Evolutionary conservation across 768 basidiomycete genomes (phyloP), one percentile per base, ranked within the genome.

Genomic region (Panaeolus cyanescens): DNA sequence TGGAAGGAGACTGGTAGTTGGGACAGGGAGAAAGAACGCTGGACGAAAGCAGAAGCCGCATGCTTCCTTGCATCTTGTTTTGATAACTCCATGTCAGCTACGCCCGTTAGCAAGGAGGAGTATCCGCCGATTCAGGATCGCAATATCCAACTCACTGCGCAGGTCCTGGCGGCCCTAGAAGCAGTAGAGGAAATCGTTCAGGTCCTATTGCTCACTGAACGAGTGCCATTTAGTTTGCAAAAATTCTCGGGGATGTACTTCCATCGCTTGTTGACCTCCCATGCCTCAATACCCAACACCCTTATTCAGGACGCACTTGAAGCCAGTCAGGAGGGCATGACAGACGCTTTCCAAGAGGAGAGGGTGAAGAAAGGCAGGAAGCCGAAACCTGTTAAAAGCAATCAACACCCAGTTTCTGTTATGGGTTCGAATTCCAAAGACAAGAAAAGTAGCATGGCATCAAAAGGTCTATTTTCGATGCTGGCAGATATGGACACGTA

Each of bases 121-220:
- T 62, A 62, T 0, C 79, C 83, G 5, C 76, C 79, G 0, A 74
- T 88, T 22, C 70, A 73, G 19, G 85, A 90, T 68, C 79, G 90
- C 5, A 83, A 86, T 66, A 74, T 92, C 40, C 91, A 92, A 65
- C 79, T 93, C 15, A 76, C 79, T 55, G 89, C 90, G 0, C 91
- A 94, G 65, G 68, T 83, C 12, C 72, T 86, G 3, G 79, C 81
- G 68, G 82, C 89, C 4, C 66, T 87, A 5, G 88, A 91, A 61
- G 79, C 80, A 32, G 77, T 91, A 42, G 82, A 83, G 28, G 79
- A 85, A 45, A 77, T 94, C 17, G 77, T 84, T 0, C 85, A 92
- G 65, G 79, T 83, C 13, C 73, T 93, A 36, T 76, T 91, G 8
- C 74, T 94, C 50, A 70, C 79, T 3, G 72, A 83, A 30, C 72